phyloP scores from a whole-genome alignment of 805 yeast genomes.

The Lipomyces sp. region DNA sequence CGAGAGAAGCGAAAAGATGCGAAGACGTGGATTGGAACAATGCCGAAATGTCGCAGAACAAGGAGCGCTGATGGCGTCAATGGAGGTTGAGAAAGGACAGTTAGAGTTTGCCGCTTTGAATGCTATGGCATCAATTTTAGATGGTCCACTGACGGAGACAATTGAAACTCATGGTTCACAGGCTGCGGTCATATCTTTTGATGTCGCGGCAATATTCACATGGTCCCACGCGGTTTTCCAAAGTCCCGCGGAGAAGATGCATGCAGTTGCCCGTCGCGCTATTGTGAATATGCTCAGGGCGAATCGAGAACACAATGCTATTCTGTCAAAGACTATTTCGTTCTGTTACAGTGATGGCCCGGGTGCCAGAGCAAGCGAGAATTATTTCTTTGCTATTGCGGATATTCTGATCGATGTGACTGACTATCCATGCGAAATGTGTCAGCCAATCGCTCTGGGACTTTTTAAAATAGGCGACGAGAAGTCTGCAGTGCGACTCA shows the following conservation, averaged over 20 bases:
- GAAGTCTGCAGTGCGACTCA: conserved; percentile 65
- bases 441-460: conserved; percentile 74
- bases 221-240: conserved; percentile 81
- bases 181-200: conserved; percentile 67
- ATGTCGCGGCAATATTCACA: conserved; percentile 64
- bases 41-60: conserved; percentile 46
- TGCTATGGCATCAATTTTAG: conserved; percentile 77
- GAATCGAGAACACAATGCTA: conserved; percentile 60
- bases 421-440: conserved; percentile 57
- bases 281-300: conserved; percentile 65
- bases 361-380: conserved; percentile 58
- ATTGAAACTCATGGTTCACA: conserved; percentile 46
- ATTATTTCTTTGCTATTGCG: conserved; percentile 73
- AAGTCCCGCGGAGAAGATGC: conserved; percentile 61
- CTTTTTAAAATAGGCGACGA: conserved; percentile 79
- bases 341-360: conserved; percentile 69
- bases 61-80: conserved; percentile 60
- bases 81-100: conserved; percentile 77
- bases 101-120: conserved; percentile 74
- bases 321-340: conserved; percentile 63
- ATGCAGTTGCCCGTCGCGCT: conserved; percentile 70
- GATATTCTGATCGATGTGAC: conserved; percentile 62
- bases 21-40: conserved; percentile 48
- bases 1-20: conserved; percentile 69
- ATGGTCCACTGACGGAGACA: conserved; percentile 66